Percentiles rank a stretch among this genome's conserved stretches.
Evolutionary conservation across 306 rosid species (phyloP).

Genomic region (Cucurbita ficifolia): DNA sequence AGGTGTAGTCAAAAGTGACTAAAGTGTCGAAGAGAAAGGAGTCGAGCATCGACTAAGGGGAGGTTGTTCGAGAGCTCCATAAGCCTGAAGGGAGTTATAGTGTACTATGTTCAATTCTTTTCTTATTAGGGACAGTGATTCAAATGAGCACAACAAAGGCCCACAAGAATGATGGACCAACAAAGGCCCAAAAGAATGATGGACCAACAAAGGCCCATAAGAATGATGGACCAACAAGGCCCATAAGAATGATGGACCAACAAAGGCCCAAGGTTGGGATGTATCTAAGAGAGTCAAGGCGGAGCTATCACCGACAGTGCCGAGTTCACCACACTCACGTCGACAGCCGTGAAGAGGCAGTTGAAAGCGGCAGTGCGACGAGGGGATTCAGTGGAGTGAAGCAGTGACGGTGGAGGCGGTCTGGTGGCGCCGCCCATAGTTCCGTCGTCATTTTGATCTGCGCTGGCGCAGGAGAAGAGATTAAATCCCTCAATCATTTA

Average conservation of each 20-base stretch:
- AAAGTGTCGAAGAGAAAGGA: too few relatives aligned
- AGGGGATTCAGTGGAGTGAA: slow-evolving; percentile 9
- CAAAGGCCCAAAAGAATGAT: slow-evolving; percentile 11
- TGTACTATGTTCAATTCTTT: too few relatives aligned
- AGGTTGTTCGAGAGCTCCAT: too few relatives aligned
- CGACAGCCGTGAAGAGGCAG: slow-evolving; percentile 16
- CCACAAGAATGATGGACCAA: slow-evolving; percentile 4
- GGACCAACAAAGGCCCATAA: too few relatives aligned
- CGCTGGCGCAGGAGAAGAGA: not conserved
- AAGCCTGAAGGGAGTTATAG: too few relatives aligned
- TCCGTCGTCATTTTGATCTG: not conserved
- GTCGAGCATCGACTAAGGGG: too few relatives aligned
- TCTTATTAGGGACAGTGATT: too few relatives aligned
- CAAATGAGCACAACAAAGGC: slow-evolving; percentile 7
- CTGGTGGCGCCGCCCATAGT: not conserved
- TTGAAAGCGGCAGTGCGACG: not conserved
- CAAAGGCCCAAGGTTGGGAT: slow-evolving; percentile 1
- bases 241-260: slow-evolving; percentile 1
- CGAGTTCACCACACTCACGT: slow-evolving; percentile 26
- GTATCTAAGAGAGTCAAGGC: slow-evolving; percentile 17
- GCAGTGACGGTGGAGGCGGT: not conserved
- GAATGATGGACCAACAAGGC: slow-evolving; percentile 11
- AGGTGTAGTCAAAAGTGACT: too few relatives aligned
- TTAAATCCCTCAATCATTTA: not conserved
- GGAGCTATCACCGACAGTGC: slow-evolving; percentile 32